Evolutionary conservation across 176 grass and related monocot genomes (phyloP), one percentile per base, ranked within the genome.

Genomic region (Dendrocalamus sinicus): DNA sequence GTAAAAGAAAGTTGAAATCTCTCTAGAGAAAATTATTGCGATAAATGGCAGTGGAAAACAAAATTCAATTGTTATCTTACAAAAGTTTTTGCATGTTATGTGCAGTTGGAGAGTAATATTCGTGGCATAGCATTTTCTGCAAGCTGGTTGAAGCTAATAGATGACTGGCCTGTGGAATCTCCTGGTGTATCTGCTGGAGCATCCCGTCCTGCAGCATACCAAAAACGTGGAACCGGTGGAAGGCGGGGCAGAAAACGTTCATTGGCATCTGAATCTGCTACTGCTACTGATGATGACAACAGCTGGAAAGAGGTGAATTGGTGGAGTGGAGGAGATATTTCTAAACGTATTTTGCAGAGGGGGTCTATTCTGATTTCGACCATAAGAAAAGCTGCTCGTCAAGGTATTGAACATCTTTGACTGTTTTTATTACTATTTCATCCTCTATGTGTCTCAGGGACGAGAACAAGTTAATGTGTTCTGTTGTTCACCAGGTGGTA

Each of bases 61-160:
- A 80, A 79, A 54, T 28, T 23, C 8, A 17, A 26, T 53, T 89
- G 40, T 61, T 74, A 69, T 81, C 43, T 26, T 57, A 81, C 11
- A 61, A 67, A 73, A 67, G 8, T 79, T 78, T 4, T 73, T 80
- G 65, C 46, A 63, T 89, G 43, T 79, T 82, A 35, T 83, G 70
- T 84, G 86, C 92, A 96, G 97, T 65, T 99, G 86, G 97, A 99
- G 86, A 91, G 82, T 75, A 96, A 90, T 81, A 93, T 99, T 71
- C 90, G 92, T 77, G 88, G 78, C 81, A 88, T 99, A 81, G 87
- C 94, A 75, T 92, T 99, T 79, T 92, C 85, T 78, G 77, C 84
- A 82, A 90, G 81, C 45, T 99, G 97, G 97, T 91, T 92, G 47
- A 99, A 94, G 82, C 79, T 92, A 64, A 75, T 91, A 48, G 92